These are phyloP conservation scores for Xylaria sp. DNA, from an alignment of 2,329 filamentous ascomycete genomes.

Conservation along the genomic window DNA sequence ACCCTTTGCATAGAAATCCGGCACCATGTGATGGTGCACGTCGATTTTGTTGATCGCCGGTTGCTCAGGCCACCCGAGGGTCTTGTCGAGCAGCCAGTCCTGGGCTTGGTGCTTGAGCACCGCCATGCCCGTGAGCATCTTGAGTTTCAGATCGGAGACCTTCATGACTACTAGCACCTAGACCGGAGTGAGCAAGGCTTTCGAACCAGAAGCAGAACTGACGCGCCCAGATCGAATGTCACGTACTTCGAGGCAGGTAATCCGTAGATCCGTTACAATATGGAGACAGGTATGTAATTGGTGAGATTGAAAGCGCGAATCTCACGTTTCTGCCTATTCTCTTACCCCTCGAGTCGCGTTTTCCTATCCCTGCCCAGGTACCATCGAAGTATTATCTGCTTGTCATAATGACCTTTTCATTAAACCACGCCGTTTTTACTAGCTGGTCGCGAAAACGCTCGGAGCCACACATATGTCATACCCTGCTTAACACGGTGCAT, in stretches of 20 bases:
- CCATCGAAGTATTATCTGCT: too few relatives aligned
- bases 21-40: slow-evolving; percentile 7
- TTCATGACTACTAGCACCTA: background rate
- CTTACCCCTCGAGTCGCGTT: too few relatives aligned
- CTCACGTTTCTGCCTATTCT: too few relatives aligned
- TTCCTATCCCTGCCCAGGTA: too few relatives aligned
- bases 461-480: too few relatives aligned
- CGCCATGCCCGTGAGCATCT: slow-evolving; percentile 2
- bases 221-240: background rate
- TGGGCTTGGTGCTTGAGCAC: slow-evolving; percentile 6
- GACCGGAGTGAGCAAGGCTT: background rate
- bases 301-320: too few relatives aligned
- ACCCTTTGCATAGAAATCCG: slow-evolving; percentile 4
- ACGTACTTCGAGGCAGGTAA: too few relatives aligned
- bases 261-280: background rate
- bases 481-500: too few relatives aligned
- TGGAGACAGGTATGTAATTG: background rate
- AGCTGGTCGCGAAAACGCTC: too few relatives aligned
- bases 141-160: background rate
- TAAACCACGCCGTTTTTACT: too few relatives aligned
- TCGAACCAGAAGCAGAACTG: background rate
- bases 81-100: slow-evolving; percentile 7
- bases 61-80: slow-evolving; percentile 3
- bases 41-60: slow-evolving; percentile 6
- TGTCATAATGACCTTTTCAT: too few relatives aligned